Evolutionary conservation across 2,329 filamentous ascomycete species (phyloP).

Genomic region (Phaeosphaeriaceae sp.): DNA sequence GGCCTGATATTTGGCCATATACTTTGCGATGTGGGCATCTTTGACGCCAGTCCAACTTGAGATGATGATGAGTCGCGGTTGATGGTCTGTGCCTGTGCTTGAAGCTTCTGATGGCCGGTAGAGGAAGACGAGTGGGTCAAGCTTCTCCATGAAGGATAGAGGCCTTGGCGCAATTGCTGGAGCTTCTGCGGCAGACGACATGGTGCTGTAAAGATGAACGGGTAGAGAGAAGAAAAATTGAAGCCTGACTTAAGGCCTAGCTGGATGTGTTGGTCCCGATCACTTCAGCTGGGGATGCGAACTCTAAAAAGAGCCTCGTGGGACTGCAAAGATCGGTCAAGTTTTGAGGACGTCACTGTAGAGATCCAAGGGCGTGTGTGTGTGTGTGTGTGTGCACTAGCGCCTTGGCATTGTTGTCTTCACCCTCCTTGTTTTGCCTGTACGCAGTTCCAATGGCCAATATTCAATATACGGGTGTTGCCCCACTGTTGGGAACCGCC

Average conservation of each 20-base stretch:
- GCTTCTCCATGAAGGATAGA: slow-evolving; percentile 15
- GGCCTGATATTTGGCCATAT: slow-evolving; percentile 11
- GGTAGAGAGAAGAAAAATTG: not conserved
- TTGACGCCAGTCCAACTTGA: slow-evolving; percentile 13
- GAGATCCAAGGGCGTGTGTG: too few species aligned
- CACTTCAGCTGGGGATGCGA: too few species aligned
- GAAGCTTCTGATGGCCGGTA: slow-evolving; percentile 8
- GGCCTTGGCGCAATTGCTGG: slow-evolving; percentile 4
- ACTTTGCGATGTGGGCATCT: slow-evolving; percentile 15
- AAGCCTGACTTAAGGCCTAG: not conserved
- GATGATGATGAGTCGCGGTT: slow-evolving; percentile 14
- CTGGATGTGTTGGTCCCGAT: too few species aligned
- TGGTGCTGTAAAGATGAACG: slow-evolving; percentile 6
- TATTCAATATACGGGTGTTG: too few species aligned
- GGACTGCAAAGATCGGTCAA: too few species aligned
- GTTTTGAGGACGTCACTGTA: too few species aligned
- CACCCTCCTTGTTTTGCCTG: too few species aligned
- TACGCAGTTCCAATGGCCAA: too few species aligned
- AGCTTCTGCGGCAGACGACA: slow-evolving; percentile 7
- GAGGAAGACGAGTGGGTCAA: slow-evolving; percentile 10
- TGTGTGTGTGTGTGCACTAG: too few species aligned
- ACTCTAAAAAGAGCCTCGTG: too few species aligned
- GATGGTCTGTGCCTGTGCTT: slow-evolving; percentile 5
- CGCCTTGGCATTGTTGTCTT: too few species aligned
- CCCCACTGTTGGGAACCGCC: too few species aligned